Base-by-base conservation (phyloP, 202 grass and related monocot genomes). In the Zizania palustris region DNA sequence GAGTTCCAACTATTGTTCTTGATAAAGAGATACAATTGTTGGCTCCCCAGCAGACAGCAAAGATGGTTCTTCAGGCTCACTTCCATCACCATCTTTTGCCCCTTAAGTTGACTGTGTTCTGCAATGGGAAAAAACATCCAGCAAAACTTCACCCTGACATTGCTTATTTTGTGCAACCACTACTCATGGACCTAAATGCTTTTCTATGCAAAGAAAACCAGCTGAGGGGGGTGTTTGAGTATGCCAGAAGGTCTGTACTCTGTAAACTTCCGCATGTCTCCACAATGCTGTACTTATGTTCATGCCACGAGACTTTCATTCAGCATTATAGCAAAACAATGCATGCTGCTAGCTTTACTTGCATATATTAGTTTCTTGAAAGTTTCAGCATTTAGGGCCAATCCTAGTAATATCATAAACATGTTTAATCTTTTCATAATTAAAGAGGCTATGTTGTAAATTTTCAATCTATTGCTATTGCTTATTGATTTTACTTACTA, bases 51-150 rank as follows among this genome's bases (percentile, higher is more conserved):
- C 89, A 98, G 68, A 85, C 16, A 9, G 77, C 39, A 16, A 95
- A 88, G 70, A 87, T 88, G 90, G 66, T 87, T 78, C 76, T 98
- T 87, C 82, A 92, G 79, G 83, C 88, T 45, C 89, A 67, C 81
- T 95, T 98, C 82, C 84, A 83, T 76, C 91, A 98, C 65, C 95
- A 98, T 86, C 71, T 98, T 18, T 81, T 98, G 71, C 95, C 95
- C 38, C 74, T 98, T 44, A 95, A 92, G 79, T 72, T 98, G 51
- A 83, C 49, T 65, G 85, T 98, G 21, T 16, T 86, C 73, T 98
- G 95, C 85, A 95, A 94, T 72, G 95, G 91, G 60, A 85, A 88
- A 94, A 85, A 63, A 3, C 74, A 88, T 72, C 75, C 74, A n/a
- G 83, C 75, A 39, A 98, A 98, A 51, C 72, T 98, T 55, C 89